phyloP scores from a whole-genome alignment of 495 filamentous ascomycete genomes.

The Pseudoneurospora amorphoporcata region DNA sequence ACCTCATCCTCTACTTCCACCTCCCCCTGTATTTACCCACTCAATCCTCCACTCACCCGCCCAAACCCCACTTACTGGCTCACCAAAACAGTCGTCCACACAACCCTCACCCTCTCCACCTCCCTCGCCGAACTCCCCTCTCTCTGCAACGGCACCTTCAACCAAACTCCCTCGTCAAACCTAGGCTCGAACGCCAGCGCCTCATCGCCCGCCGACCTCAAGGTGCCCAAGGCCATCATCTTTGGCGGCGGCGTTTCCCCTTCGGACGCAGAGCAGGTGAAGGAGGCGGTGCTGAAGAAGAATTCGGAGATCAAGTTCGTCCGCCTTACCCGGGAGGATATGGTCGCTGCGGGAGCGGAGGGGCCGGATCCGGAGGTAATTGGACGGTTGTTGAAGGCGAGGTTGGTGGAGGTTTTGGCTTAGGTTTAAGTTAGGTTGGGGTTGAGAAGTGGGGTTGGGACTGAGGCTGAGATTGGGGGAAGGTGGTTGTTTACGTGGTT shows the following conservation, averaged over 20 bases:
- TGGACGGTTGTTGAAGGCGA: slow-evolving; percentile 13
- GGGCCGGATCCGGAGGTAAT: slow-evolving; percentile 16
- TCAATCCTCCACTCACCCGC: neutral
- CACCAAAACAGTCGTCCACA: slow-evolving; percentile 17
- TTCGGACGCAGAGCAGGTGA: slow-evolving; percentile 10
- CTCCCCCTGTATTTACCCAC: too few relatives aligned
- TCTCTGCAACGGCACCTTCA: slow-evolving; percentile 10
- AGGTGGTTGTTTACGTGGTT: too few relatives aligned
- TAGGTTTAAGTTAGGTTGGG: neutral
- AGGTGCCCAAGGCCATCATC: slow-evolving; percentile 17
- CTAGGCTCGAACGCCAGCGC: slow-evolving; percentile 17
- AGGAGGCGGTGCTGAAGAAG: slow-evolving; percentile 7
- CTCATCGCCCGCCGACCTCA: neutral
- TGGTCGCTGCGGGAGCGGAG: slow-evolving; percentile 11
- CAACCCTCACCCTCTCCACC: slow-evolving; percentile 6
- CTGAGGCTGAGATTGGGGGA: neutral
- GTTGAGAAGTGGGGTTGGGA: neutral
- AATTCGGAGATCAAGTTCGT: slow-evolving; percentile 8
- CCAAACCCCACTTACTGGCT: neutral
- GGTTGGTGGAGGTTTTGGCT: slow-evolving; percentile 3
- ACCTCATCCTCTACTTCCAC: neutral
- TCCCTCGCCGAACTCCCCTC: slow-evolving; percentile 16
- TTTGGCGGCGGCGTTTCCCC: slow-evolving; percentile 18
- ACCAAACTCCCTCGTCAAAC: slow-evolving; percentile 1
- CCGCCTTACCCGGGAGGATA: slow-evolving; percentile 12